A percentile compares a stretch with the other conserved stretches of the same genome.
phyloP scores from a whole-genome alignment of 2,329 filamentous ascomycete species.

The Nothomitra cinnamomea region DNA sequence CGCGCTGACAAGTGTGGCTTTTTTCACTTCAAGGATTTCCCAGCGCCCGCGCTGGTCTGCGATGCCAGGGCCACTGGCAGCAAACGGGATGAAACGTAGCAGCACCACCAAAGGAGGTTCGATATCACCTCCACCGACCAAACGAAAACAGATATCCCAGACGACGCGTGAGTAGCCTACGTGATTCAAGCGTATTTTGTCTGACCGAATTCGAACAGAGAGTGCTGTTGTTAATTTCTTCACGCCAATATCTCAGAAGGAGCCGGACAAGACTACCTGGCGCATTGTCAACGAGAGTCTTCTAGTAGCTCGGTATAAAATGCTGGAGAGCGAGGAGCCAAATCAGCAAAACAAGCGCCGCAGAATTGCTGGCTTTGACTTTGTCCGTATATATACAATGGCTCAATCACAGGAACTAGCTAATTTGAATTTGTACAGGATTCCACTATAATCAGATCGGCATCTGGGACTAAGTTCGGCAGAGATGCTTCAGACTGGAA shows the following conservation, averaged over 20 bases:
- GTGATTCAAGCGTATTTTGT: neutral
- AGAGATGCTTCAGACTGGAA: slow-evolving; percentile 67
- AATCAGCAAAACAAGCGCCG: slow-evolving; percentile 21
- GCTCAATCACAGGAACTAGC: neutral
- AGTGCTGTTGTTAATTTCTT: slow-evolving; percentile 71
- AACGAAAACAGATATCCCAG: slow-evolving; percentile 35
- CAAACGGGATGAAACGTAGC: slow-evolving; percentile 18
- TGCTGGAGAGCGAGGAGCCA: slow-evolving; percentile 21
- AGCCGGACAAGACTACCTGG: slow-evolving; percentile 61
- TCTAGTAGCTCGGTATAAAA: slow-evolving; percentile 56
- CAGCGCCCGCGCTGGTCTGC: neutral
- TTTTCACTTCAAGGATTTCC: neutral
- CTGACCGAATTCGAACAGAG: slow-evolving; percentile 27
- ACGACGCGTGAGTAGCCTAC: slow-evolving; percentile 30
- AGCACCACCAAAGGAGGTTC: slow-evolving; percentile 18
- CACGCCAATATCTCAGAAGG: slow-evolving; percentile 69
- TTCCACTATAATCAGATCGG: slow-evolving; percentile 66
- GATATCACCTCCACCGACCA: slow-evolving; percentile 40
- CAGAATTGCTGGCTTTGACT: slow-evolving; percentile 58
- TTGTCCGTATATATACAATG: slow-evolving; percentile 25
- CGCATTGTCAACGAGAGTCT: slow-evolving; percentile 47
- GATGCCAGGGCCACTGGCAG: neutral
- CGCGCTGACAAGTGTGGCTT: neutral
- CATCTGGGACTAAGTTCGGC: slow-evolving; percentile 65
- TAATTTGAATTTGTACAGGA: slow-evolving; percentile 35